Percentiles rank a stretch among this genome's conserved stretches.
phyloP scores from a whole-genome alignment of 306 rosid species.

The Erythrophleum fordii region DNA sequence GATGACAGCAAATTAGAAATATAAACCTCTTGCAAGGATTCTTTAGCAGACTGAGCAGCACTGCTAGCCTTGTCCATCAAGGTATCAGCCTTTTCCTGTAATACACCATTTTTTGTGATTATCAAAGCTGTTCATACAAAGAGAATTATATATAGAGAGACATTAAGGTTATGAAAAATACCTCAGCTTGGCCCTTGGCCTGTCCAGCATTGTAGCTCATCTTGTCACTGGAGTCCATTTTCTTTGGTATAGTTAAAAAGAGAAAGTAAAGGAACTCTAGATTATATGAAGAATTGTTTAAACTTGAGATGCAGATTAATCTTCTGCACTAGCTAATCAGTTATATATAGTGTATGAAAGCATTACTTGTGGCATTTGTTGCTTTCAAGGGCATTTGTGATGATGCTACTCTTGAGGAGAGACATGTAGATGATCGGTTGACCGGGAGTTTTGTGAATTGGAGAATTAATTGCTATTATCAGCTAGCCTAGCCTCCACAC shows the following conservation, averaged over 20 bases:
- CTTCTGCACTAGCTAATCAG: not conserved
- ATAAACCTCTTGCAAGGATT: slow-evolving; percentile 50
- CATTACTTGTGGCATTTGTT: not conserved
- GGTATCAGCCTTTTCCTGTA: slow-evolving; percentile 60
- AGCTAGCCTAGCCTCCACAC: no score
- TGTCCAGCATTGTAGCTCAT: slow-evolving; percentile 57
- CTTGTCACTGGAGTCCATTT: slow-evolving; percentile 40
- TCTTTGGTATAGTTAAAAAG: not conserved
- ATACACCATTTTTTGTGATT: not conserved
- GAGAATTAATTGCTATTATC: no score
- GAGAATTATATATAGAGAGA: no score
- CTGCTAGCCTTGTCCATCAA: slow-evolving; percentile 54
- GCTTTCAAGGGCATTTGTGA: not conserved
- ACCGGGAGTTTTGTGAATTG: not conserved
- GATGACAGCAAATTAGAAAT: not conserved
- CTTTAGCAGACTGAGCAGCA: slow-evolving; percentile 58
- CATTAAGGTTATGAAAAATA: not conserved
- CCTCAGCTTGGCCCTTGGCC: slow-evolving; percentile 74
- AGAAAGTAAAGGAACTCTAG: not conserved
- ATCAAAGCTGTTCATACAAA: no score
- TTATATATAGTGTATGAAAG: not conserved
- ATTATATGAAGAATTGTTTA: not conserved
- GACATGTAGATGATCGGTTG: not conserved
- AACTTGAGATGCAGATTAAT: not conserved
- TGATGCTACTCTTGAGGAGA: not conserved